Percentiles rank a stretch among this genome's conserved stretches.
Conservation (phyloP, 768 basidiomycete species). For the Obba rivulosa region DNA sequence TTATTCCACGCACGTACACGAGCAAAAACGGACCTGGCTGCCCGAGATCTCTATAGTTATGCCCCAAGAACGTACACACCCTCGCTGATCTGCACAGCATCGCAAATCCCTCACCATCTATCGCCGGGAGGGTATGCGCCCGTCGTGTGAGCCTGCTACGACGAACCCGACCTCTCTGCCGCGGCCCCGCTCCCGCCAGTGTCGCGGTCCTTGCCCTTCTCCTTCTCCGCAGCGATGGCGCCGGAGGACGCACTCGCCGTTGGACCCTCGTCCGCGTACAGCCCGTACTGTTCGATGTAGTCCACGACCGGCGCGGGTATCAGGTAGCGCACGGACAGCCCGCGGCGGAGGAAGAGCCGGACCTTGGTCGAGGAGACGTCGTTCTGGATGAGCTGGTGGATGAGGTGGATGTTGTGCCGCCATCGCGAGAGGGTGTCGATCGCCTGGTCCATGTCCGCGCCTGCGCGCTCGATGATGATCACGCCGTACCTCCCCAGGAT, state of each 20-base stretch:
- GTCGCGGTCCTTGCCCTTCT: constrained; percentile 29
- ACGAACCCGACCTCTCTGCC: background rate
- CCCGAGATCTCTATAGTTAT: too few relatives aligned
- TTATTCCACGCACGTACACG: too few relatives aligned
- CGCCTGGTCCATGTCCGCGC: constrained; percentile 85
- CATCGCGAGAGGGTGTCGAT: constrained; percentile 68
- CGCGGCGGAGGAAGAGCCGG: constrained; percentile 71
- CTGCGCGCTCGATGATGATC: constrained; percentile 92
- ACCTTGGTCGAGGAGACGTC: constrained; percentile 96
- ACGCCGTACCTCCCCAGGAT: constrained; percentile 94
- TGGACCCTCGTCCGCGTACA: constrained; percentile 62
- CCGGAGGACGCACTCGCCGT: constrained; percentile 24
- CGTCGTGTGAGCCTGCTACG: background rate
- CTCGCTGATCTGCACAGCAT: too few relatives aligned
- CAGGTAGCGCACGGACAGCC: constrained; percentile 83
- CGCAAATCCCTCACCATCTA: too few relatives aligned
- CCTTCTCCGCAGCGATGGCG: constrained; percentile 22
- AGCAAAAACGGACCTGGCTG: too few relatives aligned
- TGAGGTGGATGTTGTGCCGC: constrained; percentile 84
- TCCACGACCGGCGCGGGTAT: constrained; percentile 87
- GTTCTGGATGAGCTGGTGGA: constrained; percentile 93
- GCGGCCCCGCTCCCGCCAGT: background rate
- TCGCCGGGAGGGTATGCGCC: too few relatives aligned
- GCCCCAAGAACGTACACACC: too few relatives aligned
- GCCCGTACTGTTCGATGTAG: constrained; percentile 84